Percentiles rank a stretch among this genome's conserved stretches.
Conservation (phyloP, 495 filamentous ascomycete genomes). For the Trichoderma asperelloides region DNA sequence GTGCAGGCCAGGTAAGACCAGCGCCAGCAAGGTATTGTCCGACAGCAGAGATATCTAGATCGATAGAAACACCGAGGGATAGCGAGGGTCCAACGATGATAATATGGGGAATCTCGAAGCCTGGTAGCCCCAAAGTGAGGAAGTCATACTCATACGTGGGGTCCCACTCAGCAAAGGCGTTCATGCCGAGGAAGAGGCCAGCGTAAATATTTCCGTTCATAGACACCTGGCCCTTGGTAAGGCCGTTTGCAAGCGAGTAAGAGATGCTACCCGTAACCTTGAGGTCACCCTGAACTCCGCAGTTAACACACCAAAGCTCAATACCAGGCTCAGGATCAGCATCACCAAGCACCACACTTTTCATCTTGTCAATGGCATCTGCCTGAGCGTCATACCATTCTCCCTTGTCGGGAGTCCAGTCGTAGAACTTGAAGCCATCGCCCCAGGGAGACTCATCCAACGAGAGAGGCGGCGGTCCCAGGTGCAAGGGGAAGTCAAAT, state of each 20-base stretch:
- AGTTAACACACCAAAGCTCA: background rate
- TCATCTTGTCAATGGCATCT: background rate
- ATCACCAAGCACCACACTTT: background rate
- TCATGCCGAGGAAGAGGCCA: background rate
- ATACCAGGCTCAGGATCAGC: background rate
- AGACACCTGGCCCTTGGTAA: background rate
- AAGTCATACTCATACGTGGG: conserved; percentile 1
- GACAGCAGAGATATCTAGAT: background rate
- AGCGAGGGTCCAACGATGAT: background rate
- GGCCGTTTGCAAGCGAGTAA: background rate
- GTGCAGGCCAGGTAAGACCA: background rate
- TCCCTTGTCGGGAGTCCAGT: background rate
- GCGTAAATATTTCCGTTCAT: background rate
- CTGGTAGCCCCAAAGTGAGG: background rate
- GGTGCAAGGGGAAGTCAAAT: background rate
- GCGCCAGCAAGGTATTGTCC: background rate
- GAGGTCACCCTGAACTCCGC: background rate
- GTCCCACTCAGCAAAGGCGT: background rate
- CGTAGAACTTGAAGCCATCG: conserved; percentile 2
- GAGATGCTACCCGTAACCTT: background rate
- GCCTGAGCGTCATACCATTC: background rate
- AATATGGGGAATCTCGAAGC: background rate
- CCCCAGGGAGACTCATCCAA: background rate
- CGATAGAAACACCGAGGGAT: background rate
- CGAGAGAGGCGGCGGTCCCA: background rate